phyloP scores from a whole-genome alignment of 768 basidiomycete species.

The Hypholoma sublateritium region DNA sequence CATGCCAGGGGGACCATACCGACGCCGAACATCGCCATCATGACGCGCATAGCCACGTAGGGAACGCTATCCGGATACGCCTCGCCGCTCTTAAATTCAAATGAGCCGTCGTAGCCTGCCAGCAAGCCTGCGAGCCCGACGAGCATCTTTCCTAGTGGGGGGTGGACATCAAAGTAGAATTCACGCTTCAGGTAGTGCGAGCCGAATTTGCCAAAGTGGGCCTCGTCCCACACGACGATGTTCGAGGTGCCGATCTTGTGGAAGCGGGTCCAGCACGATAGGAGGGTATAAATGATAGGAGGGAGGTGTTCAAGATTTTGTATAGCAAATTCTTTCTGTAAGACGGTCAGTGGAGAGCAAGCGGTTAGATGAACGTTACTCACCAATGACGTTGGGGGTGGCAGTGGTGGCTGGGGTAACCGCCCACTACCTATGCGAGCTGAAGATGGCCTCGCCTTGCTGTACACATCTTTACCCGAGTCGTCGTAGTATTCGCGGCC shows the following conservation, averaged over 20 bases:
- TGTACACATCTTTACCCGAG: conserved; percentile 52
- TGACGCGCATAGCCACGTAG: conserved; percentile 92
- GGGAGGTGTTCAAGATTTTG: conserved; percentile 81
- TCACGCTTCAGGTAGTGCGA: conserved; percentile 98
- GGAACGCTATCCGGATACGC: conserved; percentile 84
- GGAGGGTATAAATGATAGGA: conserved; percentile 85
- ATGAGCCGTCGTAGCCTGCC: conserved; percentile 87
- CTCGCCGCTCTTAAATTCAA: conserved; percentile 93
- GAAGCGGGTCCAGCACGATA: conserved; percentile 94
- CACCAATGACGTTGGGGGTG: conserved; percentile 67
- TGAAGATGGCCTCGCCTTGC: conserved; percentile 40
- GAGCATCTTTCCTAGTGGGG: conserved; percentile 98
- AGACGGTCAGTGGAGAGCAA: neutral
- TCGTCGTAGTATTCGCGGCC: conserved; percentile 40
- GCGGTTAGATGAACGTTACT: conserved; percentile 24
- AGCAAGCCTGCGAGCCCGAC: conserved; percentile 92
- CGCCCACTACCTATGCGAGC: conserved; percentile 57
- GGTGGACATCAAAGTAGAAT: conserved; percentile 99
- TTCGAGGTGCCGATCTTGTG: conserved; percentile 87
- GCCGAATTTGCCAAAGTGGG: conserved; percentile 99
- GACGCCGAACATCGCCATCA: conserved; percentile 93
- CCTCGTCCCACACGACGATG: conserved; percentile 97
- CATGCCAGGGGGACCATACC: conserved; percentile 95
- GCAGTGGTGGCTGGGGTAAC: conserved; percentile 55
- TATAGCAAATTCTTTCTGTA: conserved; percentile 69